phyloP scores from a whole-genome alignment of 2,329 filamentous ascomycete genomes.

The Fusarium pilosicola region DNA sequence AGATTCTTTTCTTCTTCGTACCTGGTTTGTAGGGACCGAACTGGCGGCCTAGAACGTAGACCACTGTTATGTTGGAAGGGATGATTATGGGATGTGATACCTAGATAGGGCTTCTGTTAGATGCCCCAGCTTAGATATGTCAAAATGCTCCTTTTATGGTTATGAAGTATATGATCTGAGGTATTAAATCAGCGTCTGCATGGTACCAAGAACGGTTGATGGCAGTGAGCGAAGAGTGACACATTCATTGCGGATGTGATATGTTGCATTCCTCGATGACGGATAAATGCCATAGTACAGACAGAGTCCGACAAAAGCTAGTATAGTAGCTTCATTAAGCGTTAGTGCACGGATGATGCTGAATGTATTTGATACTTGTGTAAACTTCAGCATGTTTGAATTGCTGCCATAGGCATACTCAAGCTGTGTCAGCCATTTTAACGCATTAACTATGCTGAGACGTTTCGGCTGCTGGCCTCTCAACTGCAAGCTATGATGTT shows the following conservation, averaged over 20 bases:
- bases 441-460: background rate
- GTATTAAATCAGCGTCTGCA: background rate
- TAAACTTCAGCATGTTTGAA: background rate
- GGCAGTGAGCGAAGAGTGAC: background rate
- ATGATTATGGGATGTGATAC: constrained; percentile 35
- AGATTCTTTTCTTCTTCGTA: constrained; percentile 1
- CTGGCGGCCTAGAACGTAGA: background rate
- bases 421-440: background rate
- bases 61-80: constrained; percentile 1
- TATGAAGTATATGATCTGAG: background rate
- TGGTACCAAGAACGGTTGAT: background rate
- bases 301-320: background rate
- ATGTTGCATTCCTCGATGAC: background rate
- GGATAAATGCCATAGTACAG: background rate
- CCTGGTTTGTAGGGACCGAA: background rate
- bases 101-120: constrained; percentile 26
- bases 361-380: background rate
- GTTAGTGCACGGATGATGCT: background rate
- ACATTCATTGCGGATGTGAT: background rate
- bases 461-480: background rate
- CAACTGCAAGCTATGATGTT: background rate
- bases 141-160: background rate
- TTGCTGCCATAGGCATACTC: background rate
- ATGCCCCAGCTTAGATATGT: constrained; percentile 16
- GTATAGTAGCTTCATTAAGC: background rate